Evolutionary conservation across 208 protist species (phyloP), one percentile per base, ranked within the genome.

Genomic region (Leishmania gerbilli): DNA sequence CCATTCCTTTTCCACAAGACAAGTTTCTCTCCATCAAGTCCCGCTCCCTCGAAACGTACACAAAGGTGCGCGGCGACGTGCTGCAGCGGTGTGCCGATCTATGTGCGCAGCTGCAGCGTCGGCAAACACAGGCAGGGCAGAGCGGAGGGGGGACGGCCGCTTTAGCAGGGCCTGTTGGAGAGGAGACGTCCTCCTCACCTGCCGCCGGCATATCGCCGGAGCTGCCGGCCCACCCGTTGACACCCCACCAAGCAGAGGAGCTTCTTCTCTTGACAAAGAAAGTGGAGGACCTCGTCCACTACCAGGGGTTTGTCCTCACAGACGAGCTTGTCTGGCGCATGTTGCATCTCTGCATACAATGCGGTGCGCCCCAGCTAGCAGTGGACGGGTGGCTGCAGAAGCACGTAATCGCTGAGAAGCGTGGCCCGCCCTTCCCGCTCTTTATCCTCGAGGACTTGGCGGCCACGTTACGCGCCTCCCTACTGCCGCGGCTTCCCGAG

Each of bases 21-120:
- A 96, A 95, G 75, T 96, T 95, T 78, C 88, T 96, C 47, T 95
- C 93, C 17, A 91, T 96, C 65, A 91, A 94, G 72, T 92, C 81
- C 15, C 90, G 93, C 53, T 89, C 86, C 0, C 76, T 87, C 5
- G 91, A 93, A 27, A 84, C 62, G 27, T 95, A 90, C 69, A 85
- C 91, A 51, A 83, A 86, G 37, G 68, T 84, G n/a, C 90, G 87
- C 31, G 51, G 83, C n/a, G 87, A 90, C 49, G 74, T 93, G 34
- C 76, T 94, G 24, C 76, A 84, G 79, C 84, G 90, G 2, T 79
- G 81, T 37, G 82, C 80, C 11, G 80, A 91, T 68, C 68, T 84
- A 42, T 79, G 85, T n/a, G 55, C 24, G 13, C 79, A 86, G 56
- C 49, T 88, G 13, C 69, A 76, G 40, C 72, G 82, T 24, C 62